These are phyloP conservation scores for Aspergillus neotritici DNA, from an alignment of 2,329 filamentous ascomycete genomes.

Conservation along the genomic window DNA sequence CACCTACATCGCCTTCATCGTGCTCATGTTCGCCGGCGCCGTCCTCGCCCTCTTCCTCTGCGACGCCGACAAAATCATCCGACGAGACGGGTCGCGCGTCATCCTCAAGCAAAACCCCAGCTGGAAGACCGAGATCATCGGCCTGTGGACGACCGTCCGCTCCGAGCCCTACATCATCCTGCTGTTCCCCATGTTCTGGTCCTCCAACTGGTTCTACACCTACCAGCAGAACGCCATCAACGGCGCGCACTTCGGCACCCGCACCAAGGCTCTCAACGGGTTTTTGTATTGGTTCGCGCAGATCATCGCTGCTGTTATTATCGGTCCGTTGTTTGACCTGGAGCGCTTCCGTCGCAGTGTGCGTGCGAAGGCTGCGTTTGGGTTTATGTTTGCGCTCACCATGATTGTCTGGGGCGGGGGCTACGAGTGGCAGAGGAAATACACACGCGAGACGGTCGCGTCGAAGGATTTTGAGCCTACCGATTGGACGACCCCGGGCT, in stretches of 20 bases:
- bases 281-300: conserved; percentile 70
- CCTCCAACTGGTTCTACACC: conserved; percentile 72
- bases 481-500: conserved; percentile 65
- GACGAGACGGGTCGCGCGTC: conserved; percentile 68
- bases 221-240: conserved; percentile 73
- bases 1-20: conserved; percentile 72
- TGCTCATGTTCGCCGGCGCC: conserved; percentile 69
- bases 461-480: conserved; percentile 17
- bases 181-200: conserved; percentile 75
- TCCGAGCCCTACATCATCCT: conserved; percentile 66
- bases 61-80: conserved; percentile 64
- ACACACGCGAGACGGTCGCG: conserved; percentile 40
- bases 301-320: conserved; percentile 65
- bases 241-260: conserved; percentile 61
- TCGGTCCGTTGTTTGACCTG: conserved; percentile 65
- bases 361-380: conserved; percentile 60
- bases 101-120: conserved; percentile 84
- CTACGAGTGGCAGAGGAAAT: conserved; percentile 64
- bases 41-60: conserved; percentile 63
- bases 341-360: conserved; percentile 53
- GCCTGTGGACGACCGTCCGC: conserved; percentile 65
- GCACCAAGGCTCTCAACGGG: conserved; percentile 67
- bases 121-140: conserved; percentile 69
- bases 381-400: conserved; percentile 59
- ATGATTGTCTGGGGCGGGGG: conserved; percentile 77